Base-by-base conservation (phyloP, 2,329 filamentous ascomycete genomes). In the Hypoxylon sp. region DNA sequence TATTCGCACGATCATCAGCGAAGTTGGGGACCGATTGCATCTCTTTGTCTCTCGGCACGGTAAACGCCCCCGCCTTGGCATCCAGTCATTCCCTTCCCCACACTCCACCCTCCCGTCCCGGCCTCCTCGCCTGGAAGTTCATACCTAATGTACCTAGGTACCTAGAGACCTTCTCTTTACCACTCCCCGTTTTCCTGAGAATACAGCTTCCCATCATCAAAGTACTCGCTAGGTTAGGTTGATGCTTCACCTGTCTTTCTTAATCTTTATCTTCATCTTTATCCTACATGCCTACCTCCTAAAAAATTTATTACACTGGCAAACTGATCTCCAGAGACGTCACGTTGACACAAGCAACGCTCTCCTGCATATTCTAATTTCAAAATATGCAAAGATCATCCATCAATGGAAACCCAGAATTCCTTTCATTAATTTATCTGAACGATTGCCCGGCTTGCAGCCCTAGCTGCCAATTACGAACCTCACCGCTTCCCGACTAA, bases 21-120 rank as follows among this genome's bases (percentile, higher is more conserved):
- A 30, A 59, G 39, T 26, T 65, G 54, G 46, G 34, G 57, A 61
- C 20, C 20, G 49, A 56, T 62, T 65, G 55, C 51, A 65, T 57
- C 56, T 66, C 47, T 47, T 47, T 48, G 46, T 34, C 30, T 43
- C 60, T 60, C 41, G 57, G 60, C 57, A 56, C 60, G 63, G 63
- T 60, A 64, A 55, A 47, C 54, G 49, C 56, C 64, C 60, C 64
- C 60, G 64, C 50, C 64, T 67, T 67, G 64, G 64, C 61, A 56
- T 24, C 34, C 41, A 20, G 26, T 50, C 15, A 6, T 48, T 48
- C 43, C 53, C 51, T 59, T 59, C 64, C 64, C 64, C 60, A 64
- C 61, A 67, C 64, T 67, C 60, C 59, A 52, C 59, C 19, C 34
- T 52, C 19, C 39, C 20, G 8, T 11, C 4, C 24, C 24, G 7